Evolutionary conservation across 148 eudicot genomes (phyloP).

Genomic region (Diospyros lotus): DNA sequence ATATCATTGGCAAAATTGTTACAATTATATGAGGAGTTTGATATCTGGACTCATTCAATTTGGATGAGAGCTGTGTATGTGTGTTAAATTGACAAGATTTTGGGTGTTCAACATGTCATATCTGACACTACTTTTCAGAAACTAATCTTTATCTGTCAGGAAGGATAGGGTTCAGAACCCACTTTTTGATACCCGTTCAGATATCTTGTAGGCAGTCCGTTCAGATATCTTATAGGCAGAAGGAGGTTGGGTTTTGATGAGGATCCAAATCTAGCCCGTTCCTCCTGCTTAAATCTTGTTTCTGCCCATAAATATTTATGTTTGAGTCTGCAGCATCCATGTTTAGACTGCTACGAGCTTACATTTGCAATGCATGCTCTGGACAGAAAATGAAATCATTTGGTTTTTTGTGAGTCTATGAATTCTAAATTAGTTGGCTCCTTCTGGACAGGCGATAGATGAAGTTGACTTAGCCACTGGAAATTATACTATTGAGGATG

Average conservation of each 20-base stretch:
- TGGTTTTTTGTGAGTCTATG: background rate
- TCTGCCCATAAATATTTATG: background rate
- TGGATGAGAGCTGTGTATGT: no score
- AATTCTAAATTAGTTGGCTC: background rate
- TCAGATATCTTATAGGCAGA: background rate
- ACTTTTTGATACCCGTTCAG: background rate
- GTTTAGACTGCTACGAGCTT: background rate
- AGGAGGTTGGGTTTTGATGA: background rate
- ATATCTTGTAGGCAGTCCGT: background rate
- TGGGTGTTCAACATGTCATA: no score
- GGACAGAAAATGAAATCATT: background rate
- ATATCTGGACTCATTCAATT: no score
- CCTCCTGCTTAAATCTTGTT: background rate
- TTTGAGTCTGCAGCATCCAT: background rate
- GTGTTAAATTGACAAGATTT: no score
- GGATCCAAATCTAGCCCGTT: background rate
- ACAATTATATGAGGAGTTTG: no score
- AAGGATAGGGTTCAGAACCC: background rate
- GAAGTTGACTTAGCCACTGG: conserved; percentile 69
- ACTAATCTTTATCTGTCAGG: background rate
- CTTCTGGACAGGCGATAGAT: conserved; percentile 51
- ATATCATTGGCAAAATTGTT: no score
- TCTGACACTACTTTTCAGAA: background rate
- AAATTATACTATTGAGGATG: conserved; percentile 62
- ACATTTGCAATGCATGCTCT: background rate